Conservation (phyloP, 495 filamentous ascomycete species). For the Coniosporium apollinis region DNA sequence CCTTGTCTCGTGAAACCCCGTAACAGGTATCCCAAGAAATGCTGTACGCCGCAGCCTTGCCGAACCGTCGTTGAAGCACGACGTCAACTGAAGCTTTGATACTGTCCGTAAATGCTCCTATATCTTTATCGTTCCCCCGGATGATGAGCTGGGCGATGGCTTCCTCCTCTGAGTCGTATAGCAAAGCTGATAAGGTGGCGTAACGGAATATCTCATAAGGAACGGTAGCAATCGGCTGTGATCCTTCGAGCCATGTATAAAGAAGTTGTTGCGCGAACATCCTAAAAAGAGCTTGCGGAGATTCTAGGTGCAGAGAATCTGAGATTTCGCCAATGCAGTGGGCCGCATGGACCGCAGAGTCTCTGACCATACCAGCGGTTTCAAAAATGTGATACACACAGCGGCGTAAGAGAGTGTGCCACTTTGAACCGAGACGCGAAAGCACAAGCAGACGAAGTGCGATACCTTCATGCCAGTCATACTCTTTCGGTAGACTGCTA, state of each 20-base stretch:
- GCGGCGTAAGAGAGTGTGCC: constrained; percentile 65
- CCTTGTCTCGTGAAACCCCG: constrained; percentile 36
- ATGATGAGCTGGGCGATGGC: constrained; percentile 69
- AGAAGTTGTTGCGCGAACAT: constrained; percentile 85
- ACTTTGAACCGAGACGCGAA: constrained; percentile 53
- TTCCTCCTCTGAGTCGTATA: constrained; percentile 62
- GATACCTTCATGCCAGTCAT: constrained; percentile 62
- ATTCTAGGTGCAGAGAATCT: constrained; percentile 40
- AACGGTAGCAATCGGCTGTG: constrained; percentile 39
- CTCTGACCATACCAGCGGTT: constrained; percentile 50
- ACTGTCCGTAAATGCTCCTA: constrained; percentile 36
- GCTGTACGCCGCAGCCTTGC: constrained; percentile 68
- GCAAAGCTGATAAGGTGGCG: constrained; percentile 44
- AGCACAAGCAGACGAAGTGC: constrained; percentile 66
- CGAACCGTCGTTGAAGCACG: constrained; percentile 51
- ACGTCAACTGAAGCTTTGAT: constrained; percentile 38
- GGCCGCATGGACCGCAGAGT: constrained; percentile 48
- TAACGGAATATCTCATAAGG: constrained; percentile 78
- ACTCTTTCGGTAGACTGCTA: constrained; percentile 50
- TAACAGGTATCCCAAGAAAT: constrained; percentile 53
- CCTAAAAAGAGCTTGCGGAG: constrained; percentile 55
- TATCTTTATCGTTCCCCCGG: constrained; percentile 52
- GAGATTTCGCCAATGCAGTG: constrained; percentile 53
- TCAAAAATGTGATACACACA: constrained; percentile 90
- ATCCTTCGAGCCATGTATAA: constrained; percentile 76